Base-by-base conservation (phyloP, 768 basidiomycete species). In the Dentipellis fragilis region DNA sequence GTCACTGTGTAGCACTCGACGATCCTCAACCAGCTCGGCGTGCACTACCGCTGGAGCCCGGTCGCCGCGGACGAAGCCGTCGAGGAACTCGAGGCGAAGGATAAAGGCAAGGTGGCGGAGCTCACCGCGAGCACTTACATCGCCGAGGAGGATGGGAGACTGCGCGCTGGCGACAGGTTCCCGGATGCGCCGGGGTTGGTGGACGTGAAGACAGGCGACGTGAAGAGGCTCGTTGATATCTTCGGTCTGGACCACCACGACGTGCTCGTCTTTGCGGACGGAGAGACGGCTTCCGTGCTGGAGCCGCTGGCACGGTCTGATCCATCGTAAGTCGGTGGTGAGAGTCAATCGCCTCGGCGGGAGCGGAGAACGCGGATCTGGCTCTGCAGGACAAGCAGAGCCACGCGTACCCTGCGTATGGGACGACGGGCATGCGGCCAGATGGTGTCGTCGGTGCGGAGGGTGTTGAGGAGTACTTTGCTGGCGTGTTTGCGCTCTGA, bases 111-210 rank as follows among this genome's bases (percentile, higher is more conserved):
- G n/a, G n/a, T n/a, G n/a, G n/a, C n/a, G n/a, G n/a, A n/a, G n/a
- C n/a, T n/a, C n/a, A n/a, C n/a, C n/a, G n/a, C n/a, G n/a, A n/a
- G 53, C 38, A 17, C 47, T 17, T 49, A 54, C 23, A 37, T 11
- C 0, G 16, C 11, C 21, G 42, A 40, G 10, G 19, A 22, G 7
- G 23, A 9, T 16, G 42, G 14, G 7, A 7, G 16, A 8, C 9
- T 59, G 34, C 52, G 45, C 7, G 60, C 55, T 23, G 62, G 62
- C 1, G 61, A 63, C 40, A 42, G 60, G 1, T 61, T 61, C 10
- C 62, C 57, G 16, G 62, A 63, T 40, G 62, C 62, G 9, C 34
- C 45, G 5, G 51, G 40, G 10, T 42, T 57, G n/a, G 10, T 51
- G 50, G 51, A 57, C 21, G 8, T 45, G 10, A 14, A 35, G 19